These are phyloP conservation scores for Trypanosoma caninum DNA, from an alignment of 208 protist genomes.

Conservation along the genomic window DNA sequence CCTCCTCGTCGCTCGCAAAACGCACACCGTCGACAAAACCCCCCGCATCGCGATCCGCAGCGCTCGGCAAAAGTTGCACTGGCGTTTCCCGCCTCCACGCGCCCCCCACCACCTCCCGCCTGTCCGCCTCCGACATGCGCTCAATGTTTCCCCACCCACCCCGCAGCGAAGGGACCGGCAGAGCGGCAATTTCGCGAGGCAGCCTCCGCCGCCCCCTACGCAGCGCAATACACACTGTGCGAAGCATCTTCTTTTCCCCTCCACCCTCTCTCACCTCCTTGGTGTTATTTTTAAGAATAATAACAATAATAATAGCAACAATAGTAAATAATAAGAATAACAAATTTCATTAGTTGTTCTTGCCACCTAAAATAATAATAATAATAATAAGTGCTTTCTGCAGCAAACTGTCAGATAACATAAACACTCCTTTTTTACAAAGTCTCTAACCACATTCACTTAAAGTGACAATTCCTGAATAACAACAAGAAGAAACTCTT, in stretches of 20 bases:
- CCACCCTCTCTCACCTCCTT: background rate
- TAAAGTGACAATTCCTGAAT: constrained; percentile 76
- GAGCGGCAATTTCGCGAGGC: constrained; percentile 1
- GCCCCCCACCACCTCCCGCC: constrained; percentile 45
- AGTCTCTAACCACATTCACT: constrained; percentile 18
- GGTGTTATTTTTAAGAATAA: no score
- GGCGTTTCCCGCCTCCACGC: constrained; percentile 41
- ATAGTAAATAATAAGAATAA: no score
- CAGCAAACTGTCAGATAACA: no score
- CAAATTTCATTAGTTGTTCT: no score
- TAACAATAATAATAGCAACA: no score
- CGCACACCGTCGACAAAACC: constrained; percentile 32
- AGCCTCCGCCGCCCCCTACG: background rate
- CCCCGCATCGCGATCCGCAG: constrained; percentile 39
- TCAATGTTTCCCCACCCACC: constrained; percentile 13
- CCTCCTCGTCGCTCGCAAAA: constrained; percentile 68
- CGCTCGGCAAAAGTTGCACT: constrained; percentile 39
- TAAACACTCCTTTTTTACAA: no score
- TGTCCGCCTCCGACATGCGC: constrained; percentile 31
- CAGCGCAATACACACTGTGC: background rate
- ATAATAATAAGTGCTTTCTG: no score
- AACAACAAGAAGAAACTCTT: constrained; percentile 72
- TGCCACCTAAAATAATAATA: no score
- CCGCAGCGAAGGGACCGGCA: constrained; percentile 13
- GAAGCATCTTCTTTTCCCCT: constrained; percentile 6